Percentiles rank a stretch among this genome's conserved stretches.
Conservation (phyloP, 2,329 filamentous ascomycete genomes). For the Talaromyces sp. region DNA sequence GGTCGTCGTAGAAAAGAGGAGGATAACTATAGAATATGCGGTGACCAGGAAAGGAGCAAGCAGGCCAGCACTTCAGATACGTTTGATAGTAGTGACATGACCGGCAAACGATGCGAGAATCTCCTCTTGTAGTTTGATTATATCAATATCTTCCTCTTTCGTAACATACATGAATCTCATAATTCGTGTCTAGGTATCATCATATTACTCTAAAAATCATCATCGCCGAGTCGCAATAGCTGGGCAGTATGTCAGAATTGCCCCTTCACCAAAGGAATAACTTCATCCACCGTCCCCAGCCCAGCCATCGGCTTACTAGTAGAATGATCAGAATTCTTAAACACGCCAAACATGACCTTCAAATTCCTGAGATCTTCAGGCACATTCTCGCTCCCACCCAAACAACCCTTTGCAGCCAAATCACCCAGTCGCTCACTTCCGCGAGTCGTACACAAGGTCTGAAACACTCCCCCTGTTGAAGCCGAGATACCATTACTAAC, state of each 20-base stretch:
- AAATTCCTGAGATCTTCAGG: constrained; percentile 16
- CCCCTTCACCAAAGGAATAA: constrained; percentile 10
- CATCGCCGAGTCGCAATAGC: too few species aligned
- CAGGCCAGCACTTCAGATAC: too few species aligned
- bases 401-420: constrained; percentile 14
- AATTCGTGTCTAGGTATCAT: too few species aligned
- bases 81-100: too few species aligned
- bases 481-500: constrained; percentile 16
- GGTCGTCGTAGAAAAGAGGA: too few species aligned
- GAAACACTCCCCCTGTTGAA: constrained; percentile 9
- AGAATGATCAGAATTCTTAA: constrained; percentile 2
- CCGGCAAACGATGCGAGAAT: too few species aligned
- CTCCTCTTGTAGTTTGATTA: too few species aligned
- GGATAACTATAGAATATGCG: too few species aligned
- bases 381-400: constrained; percentile 18
- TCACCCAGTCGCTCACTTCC: constrained; percentile 10
- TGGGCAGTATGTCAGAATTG: background rate
- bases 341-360: constrained; percentile 17
- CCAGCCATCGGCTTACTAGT: background rate
- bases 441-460: constrained; percentile 14
- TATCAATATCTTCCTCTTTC: too few species aligned
- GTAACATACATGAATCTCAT: too few species aligned
- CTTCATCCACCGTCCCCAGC: constrained; percentile 8
- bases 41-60: too few species aligned
- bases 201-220: too few species aligned